phyloP scores from a whole-genome alignment of 2,329 filamentous ascomycete genomes.

The Didymella glomerata region DNA sequence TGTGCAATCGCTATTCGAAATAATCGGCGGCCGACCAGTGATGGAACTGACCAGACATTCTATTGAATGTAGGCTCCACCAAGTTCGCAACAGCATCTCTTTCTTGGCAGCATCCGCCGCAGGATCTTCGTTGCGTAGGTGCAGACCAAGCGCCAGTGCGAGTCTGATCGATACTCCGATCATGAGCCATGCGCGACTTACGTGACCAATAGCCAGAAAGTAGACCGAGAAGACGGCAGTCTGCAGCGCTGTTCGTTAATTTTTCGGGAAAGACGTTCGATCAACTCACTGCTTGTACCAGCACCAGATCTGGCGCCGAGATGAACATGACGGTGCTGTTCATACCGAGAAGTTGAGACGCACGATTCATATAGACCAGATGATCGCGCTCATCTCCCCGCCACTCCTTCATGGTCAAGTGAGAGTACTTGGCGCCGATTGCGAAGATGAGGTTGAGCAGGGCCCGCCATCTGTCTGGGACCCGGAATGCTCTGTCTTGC shows the following conservation, averaged over 20 bases:
- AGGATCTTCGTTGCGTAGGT: slow-evolving; percentile 49
- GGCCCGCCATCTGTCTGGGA: slow-evolving; percentile 45
- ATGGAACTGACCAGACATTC: slow-evolving; percentile 51
- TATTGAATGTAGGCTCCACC: slow-evolving; percentile 52
- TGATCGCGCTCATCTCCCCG: slow-evolving; percentile 47
- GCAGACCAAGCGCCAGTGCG: slow-evolving; percentile 50
- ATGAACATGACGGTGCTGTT: slow-evolving; percentile 31
- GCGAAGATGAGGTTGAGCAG: slow-evolving; percentile 55
- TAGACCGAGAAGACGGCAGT: slow-evolving; percentile 39
- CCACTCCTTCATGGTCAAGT: slow-evolving; percentile 43
- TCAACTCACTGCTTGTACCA: slow-evolving; percentile 49
- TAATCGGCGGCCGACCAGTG: slow-evolving; percentile 51
- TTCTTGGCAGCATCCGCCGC: slow-evolving; percentile 33
- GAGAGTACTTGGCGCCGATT: slow-evolving; percentile 52
- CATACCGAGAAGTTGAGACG: slow-evolving; percentile 36
- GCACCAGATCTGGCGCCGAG: slow-evolving; percentile 46
- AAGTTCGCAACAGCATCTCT: slow-evolving; percentile 49
- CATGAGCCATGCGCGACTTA: slow-evolving; percentile 47
- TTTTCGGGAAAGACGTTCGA: slow-evolving; percentile 12
- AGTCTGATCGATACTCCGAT: slow-evolving; percentile 51
- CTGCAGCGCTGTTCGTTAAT: slow-evolving; percentile 11
- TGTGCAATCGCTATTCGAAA: slow-evolving; percentile 46
- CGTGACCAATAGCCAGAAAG: slow-evolving; percentile 39
- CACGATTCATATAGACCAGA: slow-evolving; percentile 49
- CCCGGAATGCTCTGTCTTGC: slow-evolving; percentile 16